Conservation (phyloP, 768 basidiomycete genomes). For the Nevesoporus exiguus region DNA sequence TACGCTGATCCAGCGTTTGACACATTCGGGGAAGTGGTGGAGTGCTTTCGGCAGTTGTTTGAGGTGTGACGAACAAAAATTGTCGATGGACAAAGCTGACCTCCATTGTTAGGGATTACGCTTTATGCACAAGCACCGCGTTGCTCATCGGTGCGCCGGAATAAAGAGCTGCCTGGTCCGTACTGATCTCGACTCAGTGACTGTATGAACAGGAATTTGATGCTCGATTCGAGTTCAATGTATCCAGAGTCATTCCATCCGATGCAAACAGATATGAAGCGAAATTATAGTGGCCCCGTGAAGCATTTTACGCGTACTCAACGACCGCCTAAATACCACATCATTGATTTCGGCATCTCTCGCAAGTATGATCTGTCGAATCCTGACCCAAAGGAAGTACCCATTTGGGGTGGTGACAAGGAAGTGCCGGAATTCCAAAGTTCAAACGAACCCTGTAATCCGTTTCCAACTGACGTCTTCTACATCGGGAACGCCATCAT, state of each 20-base stretch:
- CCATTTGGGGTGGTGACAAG: not conserved
- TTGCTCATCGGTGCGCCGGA: not conserved
- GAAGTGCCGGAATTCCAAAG: not conserved
- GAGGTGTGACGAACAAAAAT: not conserved
- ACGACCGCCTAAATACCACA: not conserved
- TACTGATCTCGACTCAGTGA: no score
- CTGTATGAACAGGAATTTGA: no score
- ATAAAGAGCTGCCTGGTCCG: no score
- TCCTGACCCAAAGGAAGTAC: not conserved
- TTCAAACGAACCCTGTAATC: not conserved
- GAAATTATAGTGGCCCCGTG: not conserved
- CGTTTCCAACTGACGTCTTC: not conserved
- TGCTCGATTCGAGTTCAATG: no score
- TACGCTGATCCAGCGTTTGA: not conserved
- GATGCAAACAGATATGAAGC: no score
- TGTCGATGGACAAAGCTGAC: no score
- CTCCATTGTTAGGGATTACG: not conserved
- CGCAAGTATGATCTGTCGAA: not conserved
- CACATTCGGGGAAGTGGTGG: not conserved
- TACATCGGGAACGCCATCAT: not conserved
- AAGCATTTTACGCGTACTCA: not conserved
- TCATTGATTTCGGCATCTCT: not conserved
- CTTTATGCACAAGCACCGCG: not conserved
- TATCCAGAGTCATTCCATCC: no score
- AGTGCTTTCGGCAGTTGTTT: not conserved